phyloP scores from a whole-genome alignment of 2,329 filamentous ascomycete species.

The Monosporascus sp. region DNA sequence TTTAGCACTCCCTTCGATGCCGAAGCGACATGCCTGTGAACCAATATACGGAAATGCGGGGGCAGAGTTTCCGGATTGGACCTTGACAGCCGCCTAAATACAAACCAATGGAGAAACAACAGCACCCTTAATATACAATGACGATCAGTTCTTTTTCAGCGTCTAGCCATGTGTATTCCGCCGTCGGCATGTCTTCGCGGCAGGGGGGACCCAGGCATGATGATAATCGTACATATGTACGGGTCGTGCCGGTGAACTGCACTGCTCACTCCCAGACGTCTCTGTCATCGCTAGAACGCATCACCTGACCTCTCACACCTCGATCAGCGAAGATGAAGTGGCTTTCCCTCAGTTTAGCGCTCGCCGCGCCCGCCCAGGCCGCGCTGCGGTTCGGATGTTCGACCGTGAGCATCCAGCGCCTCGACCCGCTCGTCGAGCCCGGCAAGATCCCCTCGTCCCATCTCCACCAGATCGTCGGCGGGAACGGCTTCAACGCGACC shows the following conservation, averaged over 20 bases:
- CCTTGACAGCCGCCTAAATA: slow-evolving; percentile 14
- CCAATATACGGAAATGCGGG: slow-evolving; percentile 14
- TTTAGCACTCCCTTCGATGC: slow-evolving; percentile 5
- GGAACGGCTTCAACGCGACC: slow-evolving; percentile 25
- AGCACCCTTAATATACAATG: slow-evolving; percentile 4
- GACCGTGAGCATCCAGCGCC: slow-evolving; percentile 22
- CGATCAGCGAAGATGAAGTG: slow-evolving; percentile 21
- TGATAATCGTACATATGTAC: slow-evolving; percentile 12
- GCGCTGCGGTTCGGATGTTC: slow-evolving; percentile 26
- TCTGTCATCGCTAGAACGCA: slow-evolving; percentile 5
- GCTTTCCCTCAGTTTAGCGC: slow-evolving; percentile 13
- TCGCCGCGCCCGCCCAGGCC: slow-evolving; percentile 23
- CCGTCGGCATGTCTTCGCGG: slow-evolving; percentile 15
- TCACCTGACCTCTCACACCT: slow-evolving; percentile 1
- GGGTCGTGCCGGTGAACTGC: not conserved
- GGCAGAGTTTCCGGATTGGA: slow-evolving; percentile 12
- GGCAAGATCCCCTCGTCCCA: slow-evolving; percentile 21
- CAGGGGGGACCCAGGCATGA: not conserved
- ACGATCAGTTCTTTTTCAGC: slow-evolving; percentile 8
- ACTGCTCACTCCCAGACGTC: not conserved
- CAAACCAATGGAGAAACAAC: slow-evolving; percentile 10
- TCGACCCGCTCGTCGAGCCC: slow-evolving; percentile 25
- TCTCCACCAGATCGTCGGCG: slow-evolving; percentile 26
- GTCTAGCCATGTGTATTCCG: slow-evolving; percentile 1
- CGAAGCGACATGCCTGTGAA: slow-evolving; percentile 8